Conservation (phyloP, 345 rosid species). For the Citrus unshiu region DNA sequence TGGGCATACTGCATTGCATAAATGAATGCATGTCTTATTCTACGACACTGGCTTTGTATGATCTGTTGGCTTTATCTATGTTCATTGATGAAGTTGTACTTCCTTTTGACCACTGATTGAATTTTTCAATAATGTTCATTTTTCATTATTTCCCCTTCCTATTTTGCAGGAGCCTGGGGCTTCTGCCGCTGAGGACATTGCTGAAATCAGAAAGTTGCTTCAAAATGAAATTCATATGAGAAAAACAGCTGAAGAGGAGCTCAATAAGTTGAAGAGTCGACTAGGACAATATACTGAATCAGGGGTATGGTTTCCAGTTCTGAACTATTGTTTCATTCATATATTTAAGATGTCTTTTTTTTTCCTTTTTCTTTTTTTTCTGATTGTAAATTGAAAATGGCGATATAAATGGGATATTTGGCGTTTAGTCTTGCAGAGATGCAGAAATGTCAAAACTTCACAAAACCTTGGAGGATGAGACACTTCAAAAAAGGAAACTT, state of each 20-base stretch:
- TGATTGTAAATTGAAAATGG: not conserved
- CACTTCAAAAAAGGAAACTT: slow-evolving; percentile 66
- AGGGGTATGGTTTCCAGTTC: slow-evolving; percentile 49
- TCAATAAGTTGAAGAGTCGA: slow-evolving; percentile 60
- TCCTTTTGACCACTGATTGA: not conserved
- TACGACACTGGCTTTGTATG: not conserved
- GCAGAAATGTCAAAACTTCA: slow-evolving; percentile 68
- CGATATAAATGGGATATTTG: slow-evolving; percentile 21
- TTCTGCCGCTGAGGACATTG: slow-evolving; percentile 41
- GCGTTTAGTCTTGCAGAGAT: slow-evolving; percentile 56
- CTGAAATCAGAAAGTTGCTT: slow-evolving; percentile 52
- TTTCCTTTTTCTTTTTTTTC: too few species aligned
- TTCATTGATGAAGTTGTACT: not conserved
- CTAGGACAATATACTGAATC: slow-evolving; percentile 43
- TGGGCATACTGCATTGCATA: not conserved
- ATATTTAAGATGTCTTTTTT: not conserved
- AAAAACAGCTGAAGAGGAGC: slow-evolving; percentile 85
- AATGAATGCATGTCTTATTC: not conserved
- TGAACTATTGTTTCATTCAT: not conserved
- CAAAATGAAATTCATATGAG: slow-evolving; percentile 64
- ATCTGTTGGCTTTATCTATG: not conserved
- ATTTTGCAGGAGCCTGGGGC: slow-evolving; percentile 36
- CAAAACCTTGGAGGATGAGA: slow-evolving; percentile 79
- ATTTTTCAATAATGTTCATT: not conserved
- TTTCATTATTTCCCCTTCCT: not conserved